Base-by-base conservation (phyloP, 352 stramenopile species). In the Aphanomyces stellatus region DNA sequence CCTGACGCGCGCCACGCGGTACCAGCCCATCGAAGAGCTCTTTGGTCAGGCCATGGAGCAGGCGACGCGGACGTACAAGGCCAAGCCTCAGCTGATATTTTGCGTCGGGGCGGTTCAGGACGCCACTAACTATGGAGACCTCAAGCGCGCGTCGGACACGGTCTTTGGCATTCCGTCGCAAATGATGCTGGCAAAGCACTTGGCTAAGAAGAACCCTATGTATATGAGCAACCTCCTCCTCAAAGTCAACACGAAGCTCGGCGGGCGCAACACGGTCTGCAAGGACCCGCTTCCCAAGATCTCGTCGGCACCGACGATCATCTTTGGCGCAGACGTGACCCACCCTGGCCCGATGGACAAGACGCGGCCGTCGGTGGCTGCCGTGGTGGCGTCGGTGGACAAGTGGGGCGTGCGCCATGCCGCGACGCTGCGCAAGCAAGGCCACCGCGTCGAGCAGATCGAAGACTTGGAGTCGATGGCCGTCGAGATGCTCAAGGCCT, bases 321-420 rank as follows among this genome's bases (percentile, higher is more conserved):
- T 94, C 4, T 90, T 94, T 53, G 85, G 85, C 28, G 87, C 87
- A 0, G 87, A 95, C 34, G 87, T 95, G 62, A 92, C 85, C 34
- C 87, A 95, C 61, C 83, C 87, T 2, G 82, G 79, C 40, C 78
- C 85, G 1, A 82, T 85, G 43, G 85, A 93, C 61, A 85, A 74
- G 43, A 85, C 75, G 5, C 81, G 82, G 3, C 85, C 85, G 30
- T 91, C 80, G 22, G 82, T 96, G 46, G 88, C 88, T 4, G 88
- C 88, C 4, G 76, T 96, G 0, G 87, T 91, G 6, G 88, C 81
- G 3, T 93, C 86, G 0, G 79, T 94, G 71, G 87, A 94, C 62
- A 17, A 71, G 4, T 75, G 90, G 53, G 90, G 88, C 41, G 80
- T 87, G 13, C 77, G 81, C 28, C 83, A 94, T 49, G 81, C 75